Percentiles rank a stretch among this genome's conserved stretches.
These are phyloP conservation scores for Amanita jacksonii DNA, from an alignment of 768 basidiomycete genomes.

Conservation along the genomic window DNA sequence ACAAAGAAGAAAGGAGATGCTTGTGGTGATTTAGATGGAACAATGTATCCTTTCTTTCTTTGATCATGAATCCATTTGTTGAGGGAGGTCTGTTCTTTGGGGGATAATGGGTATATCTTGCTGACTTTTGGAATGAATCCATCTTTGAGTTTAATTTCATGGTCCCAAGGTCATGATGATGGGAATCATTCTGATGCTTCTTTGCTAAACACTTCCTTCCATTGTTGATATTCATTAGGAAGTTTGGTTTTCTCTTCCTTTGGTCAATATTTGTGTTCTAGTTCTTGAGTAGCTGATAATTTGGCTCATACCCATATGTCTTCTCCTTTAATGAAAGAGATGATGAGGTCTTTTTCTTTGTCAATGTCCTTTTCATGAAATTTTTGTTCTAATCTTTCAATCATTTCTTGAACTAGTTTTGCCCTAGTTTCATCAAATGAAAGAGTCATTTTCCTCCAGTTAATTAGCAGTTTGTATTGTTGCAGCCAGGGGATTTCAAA, in stretches of 20 bases:
- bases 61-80: conserved; percentile 17
- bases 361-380: no score
- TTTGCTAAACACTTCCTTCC: conserved; percentile 7
- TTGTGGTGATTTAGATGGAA: conserved; percentile 14
- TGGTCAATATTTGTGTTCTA: no score
- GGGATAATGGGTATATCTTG: conserved; percentile 12
- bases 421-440: no score
- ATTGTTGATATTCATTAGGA: background rate
- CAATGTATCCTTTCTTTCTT: conserved; percentile 15
- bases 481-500: no score
- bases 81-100: conserved; percentile 18
- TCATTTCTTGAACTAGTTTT: no score
- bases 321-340: no score
- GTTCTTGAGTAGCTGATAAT: no score
- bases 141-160: conserved; percentile 9
- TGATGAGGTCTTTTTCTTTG: background rate
- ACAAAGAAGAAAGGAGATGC: conserved; percentile 18
- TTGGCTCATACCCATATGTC: no score
- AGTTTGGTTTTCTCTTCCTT: background rate
- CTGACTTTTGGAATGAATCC: conserved; percentile 1
- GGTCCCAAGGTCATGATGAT: conserved; percentile 10
- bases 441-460: no score
- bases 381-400: no score
- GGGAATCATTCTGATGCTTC: conserved; percentile 6
- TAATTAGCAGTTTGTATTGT: no score